Conservation (phyloP, 495 filamentous ascomycete genomes). For the Aspergillus incahuasiensis region DNA sequence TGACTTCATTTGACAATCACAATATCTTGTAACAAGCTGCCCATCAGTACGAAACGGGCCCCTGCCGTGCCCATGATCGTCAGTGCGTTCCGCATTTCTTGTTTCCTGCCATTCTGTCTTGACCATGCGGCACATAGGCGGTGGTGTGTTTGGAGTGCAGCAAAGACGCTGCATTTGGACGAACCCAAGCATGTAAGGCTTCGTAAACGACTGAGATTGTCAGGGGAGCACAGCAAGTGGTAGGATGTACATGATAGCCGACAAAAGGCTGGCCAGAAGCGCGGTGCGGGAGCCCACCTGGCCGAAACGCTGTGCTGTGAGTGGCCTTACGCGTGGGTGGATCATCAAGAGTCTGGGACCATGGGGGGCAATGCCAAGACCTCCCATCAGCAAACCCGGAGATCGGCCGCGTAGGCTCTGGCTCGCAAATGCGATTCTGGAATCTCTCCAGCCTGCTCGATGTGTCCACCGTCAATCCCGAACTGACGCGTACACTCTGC, state of each 20-base stretch:
- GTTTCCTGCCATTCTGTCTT: neutral
- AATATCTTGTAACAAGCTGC: neutral
- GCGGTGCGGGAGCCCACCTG: neutral
- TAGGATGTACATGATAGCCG: conserved; percentile 1
- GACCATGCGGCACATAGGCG: neutral
- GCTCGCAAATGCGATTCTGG: neutral
- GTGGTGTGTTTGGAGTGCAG: neutral
- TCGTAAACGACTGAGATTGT: neutral
- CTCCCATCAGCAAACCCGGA: conserved; percentile 5
- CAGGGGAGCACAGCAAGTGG: conserved; percentile 1
- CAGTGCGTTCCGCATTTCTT: conserved; percentile 2
- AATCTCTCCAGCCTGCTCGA: neutral
- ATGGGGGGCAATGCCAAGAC: conserved; percentile 19
- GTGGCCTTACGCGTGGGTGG: conserved; percentile 1
- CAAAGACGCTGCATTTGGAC: neutral
- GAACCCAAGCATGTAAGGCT: neutral
- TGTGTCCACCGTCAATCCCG: conserved; percentile 3
- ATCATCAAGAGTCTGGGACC: neutral
- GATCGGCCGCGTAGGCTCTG: conserved; percentile 21
- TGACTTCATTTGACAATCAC: conserved; percentile 10
- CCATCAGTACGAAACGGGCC: neutral
- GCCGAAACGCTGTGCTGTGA: neutral
- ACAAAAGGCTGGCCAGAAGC: neutral
- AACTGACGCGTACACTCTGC: conserved; percentile 10
- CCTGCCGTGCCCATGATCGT: neutral